Percentiles rank a stretch among this genome's conserved stretches.
Conservation (phyloP, 257 asterid species). For the Linaria vulgaris region DNA sequence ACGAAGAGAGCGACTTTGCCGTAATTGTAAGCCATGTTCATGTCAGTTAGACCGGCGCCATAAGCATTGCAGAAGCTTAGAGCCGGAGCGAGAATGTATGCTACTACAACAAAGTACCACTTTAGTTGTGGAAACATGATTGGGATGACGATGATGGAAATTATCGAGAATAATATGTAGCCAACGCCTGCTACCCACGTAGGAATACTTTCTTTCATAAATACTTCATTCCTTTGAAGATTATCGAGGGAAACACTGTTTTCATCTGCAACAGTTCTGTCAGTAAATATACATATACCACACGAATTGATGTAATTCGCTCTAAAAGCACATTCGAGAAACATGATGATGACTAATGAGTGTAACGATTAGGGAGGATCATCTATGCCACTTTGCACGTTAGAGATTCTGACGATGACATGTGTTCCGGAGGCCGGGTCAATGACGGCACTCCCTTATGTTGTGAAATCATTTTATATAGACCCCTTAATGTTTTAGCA, state of each 20-base stretch:
- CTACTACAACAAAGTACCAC: slow-evolving; percentile 59
- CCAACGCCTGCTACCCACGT: slow-evolving; percentile 60
- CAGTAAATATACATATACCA: background rate
- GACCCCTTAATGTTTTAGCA: too few relatives aligned
- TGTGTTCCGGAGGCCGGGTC: too few relatives aligned
- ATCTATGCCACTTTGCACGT: too few relatives aligned
- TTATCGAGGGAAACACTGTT: slow-evolving; percentile 33
- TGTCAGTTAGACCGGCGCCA: slow-evolving; percentile 70
- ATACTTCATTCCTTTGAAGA: slow-evolving; percentile 45
- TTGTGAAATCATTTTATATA: too few relatives aligned
- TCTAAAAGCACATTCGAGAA: background rate
- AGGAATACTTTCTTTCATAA: slow-evolving; percentile 64
- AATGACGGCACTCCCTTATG: too few relatives aligned
- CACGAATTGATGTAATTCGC: background rate
- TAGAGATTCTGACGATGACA: too few relatives aligned
- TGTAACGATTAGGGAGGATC: too few relatives aligned
- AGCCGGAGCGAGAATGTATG: slow-evolving; percentile 62
- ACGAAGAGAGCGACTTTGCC: slow-evolving; percentile 76
- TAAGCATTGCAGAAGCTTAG: slow-evolving; percentile 78
- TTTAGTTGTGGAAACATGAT: slow-evolving; percentile 68
- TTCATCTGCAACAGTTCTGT: slow-evolving; percentile 34
- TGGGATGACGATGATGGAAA: slow-evolving; percentile 59
- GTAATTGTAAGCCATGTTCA: slow-evolving; percentile 75
- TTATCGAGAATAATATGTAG: slow-evolving; percentile 47
- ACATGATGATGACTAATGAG: slow-evolving; percentile 4